phyloP scores from a whole-genome alignment of 2,329 filamentous ascomycete genomes.

The Claviceps cyperi region DNA sequence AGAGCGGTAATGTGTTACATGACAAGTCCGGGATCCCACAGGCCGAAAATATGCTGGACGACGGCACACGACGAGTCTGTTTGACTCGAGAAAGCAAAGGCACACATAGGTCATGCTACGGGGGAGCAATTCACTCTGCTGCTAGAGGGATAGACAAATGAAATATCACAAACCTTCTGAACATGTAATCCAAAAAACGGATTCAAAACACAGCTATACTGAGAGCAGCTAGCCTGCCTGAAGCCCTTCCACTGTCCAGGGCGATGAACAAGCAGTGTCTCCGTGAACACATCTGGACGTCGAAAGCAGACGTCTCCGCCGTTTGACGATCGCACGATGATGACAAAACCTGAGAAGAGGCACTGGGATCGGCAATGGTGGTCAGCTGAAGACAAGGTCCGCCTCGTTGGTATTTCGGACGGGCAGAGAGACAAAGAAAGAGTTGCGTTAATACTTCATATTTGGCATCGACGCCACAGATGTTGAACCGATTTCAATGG shows the following conservation, averaged over 20 bases:
- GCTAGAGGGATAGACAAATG: neutral
- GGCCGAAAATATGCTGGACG: too few relatives aligned
- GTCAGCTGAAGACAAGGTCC: neutral
- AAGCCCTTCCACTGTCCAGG: too few relatives aligned
- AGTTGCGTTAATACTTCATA: neutral
- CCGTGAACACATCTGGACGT: too few relatives aligned
- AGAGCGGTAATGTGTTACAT: too few relatives aligned
- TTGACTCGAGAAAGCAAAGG: too few relatives aligned
- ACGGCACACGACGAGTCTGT: too few relatives aligned
- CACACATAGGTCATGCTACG: neutral
- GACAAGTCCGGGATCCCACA: too few relatives aligned
- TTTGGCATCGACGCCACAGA: neutral
- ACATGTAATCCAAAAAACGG: conserved; percentile 27
- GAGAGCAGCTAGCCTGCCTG: too few relatives aligned
- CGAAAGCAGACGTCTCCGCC: too few relatives aligned
- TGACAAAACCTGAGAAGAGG: neutral
- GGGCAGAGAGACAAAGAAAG: neutral
- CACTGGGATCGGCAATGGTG: neutral
- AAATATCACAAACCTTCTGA: neutral
- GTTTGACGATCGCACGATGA: neutral
- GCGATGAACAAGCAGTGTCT: too few relatives aligned
- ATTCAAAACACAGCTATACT: conserved; percentile 6
- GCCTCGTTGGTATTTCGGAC: neutral
- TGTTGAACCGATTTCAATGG: neutral
- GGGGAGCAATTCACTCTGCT: neutral